Base-by-base conservation (phyloP, 164 flowering plant genomes). In the Sedum album region DNA sequence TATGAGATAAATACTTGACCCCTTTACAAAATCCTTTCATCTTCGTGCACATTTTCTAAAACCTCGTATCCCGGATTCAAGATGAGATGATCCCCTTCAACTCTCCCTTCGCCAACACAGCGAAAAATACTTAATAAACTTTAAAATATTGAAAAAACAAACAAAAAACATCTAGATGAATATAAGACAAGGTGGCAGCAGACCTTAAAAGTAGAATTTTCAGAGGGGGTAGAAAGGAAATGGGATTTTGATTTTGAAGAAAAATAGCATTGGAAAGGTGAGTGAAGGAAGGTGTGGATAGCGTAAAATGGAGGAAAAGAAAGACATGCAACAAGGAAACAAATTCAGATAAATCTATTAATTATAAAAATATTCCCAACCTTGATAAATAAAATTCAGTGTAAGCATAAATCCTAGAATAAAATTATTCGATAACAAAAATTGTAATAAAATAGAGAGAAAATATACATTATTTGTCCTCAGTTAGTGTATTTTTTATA, bases 11-110 rank as follows among this genome's bases (percentile, higher is more conserved):
- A 75, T 21, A 85, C 67, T 86, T 91, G 80, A 87, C 76, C 36
- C 93, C 84, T 73, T 87, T 88, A 71, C 76, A 85, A 73, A 89
- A 72, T 67, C 95, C 93, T 77, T 86, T 91, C 75, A 88, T 82
- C 74, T 86, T 91, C 72, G 88, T 80, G n/a, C 76, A 80, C 48
- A 44, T 44, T 44, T 35, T 35, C 38, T 3, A 35, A 35, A 35
- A 35, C 38, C 3, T 35, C 38, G 38, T 35, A 35, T 35, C 38
- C 38, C n/a, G n/a, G n/a, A n/a, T n/a, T n/a, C 41, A 38, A 38
- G 15, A 13, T 7, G 14, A 9, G 14, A 41, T 41, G 46, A 8
- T 11, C 46, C 46, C 15, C 15, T 41, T 14, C 46, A 41, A 41
- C 46, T 7, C 2, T 41, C 46, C 11, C 11, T 41, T 41, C n/a